These are phyloP conservation scores for Acer yangbiense DNA, from an alignment of 345 rosid species.

Conservation along the genomic window DNA sequence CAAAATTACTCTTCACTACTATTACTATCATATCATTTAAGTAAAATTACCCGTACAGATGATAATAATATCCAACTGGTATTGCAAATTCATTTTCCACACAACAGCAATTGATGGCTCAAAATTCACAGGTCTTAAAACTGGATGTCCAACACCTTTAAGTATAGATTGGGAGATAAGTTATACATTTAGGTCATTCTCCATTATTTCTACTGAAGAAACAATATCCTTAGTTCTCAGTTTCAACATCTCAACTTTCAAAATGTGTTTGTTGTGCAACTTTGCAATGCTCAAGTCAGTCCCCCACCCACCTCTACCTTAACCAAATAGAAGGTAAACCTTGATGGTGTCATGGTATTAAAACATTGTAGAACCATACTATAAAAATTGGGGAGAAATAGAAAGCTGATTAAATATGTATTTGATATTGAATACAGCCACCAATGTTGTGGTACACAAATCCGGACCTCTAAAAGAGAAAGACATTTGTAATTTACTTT, in stretches of 20 bases:
- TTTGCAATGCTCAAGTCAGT: conserved; percentile 38
- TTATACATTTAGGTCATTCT: conserved; percentile 14
- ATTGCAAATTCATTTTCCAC: conserved; percentile 23
- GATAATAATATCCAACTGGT: conserved; percentile 13
- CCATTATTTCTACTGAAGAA: conserved; percentile 20
- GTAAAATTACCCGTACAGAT: background rate
- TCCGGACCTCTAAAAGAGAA: background rate
- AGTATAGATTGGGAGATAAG: conserved; percentile 18
- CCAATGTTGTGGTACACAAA: background rate
- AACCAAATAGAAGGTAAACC: conserved; percentile 51
- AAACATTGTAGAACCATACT: conserved; percentile 3
- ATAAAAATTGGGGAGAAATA: background rate
- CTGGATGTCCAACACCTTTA: conserved; percentile 13
- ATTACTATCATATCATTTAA: background rate
- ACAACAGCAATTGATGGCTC: conserved; percentile 24
- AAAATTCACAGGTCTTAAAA: conserved; percentile 18
- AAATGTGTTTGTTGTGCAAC: conserved; percentile 33
- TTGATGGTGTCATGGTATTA: background rate
- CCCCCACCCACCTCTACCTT: conserved; percentile 43
- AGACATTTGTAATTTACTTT: background rate
- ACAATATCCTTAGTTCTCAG: conserved; percentile 11
- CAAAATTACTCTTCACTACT: background rate
- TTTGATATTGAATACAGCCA: background rate
- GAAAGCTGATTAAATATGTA: background rate
- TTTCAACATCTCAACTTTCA: conserved; percentile 33